Conservation (phyloP, 2,329 filamentous ascomycete genomes). For the Clonostachys solani region DNA sequence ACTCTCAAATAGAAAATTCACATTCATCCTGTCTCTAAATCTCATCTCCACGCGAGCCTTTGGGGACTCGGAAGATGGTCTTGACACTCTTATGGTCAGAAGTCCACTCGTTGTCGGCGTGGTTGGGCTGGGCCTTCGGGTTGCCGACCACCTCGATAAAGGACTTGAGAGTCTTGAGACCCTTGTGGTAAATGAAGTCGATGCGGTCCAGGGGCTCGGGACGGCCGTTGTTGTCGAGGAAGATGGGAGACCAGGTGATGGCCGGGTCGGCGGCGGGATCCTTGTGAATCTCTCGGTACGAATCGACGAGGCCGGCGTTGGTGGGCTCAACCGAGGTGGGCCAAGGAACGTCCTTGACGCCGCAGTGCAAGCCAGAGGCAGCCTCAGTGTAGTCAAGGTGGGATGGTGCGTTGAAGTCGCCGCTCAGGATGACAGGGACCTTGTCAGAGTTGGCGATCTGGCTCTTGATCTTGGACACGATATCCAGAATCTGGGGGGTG, state of each 20-base stretch:
- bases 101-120: conserved; percentile 33
- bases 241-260: conserved; percentile 35
- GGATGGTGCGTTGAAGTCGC: conserved; percentile 38
- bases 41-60: conserved; percentile 3
- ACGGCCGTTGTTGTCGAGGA: conserved; percentile 19
- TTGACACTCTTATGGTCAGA: conserved; percentile 30
- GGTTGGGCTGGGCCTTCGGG: conserved; percentile 23
- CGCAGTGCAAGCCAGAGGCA: conserved; percentile 26
- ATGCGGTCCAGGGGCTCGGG: conserved; percentile 34
- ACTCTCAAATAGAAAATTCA: too few species aligned
- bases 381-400: conserved; percentile 33
- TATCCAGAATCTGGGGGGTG: conserved; percentile 28
- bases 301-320: conserved; percentile 30
- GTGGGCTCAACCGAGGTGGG: conserved; percentile 27
- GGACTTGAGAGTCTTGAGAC: conserved; percentile 22
- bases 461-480: conserved; percentile 21
- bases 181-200: conserved; percentile 34
- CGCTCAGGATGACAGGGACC: conserved; percentile 27
- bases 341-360: conserved; percentile 25
- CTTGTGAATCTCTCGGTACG: conserved; percentile 27
- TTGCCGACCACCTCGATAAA: conserved; percentile 22
- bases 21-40: too few species aligned
- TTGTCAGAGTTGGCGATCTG: conserved; percentile 20
- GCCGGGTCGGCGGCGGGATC: conserved; percentile 24
- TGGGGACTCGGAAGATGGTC: conserved; percentile 13